Conservation (phyloP, 768 basidiomycete genomes). For the Imleria badia region DNA sequence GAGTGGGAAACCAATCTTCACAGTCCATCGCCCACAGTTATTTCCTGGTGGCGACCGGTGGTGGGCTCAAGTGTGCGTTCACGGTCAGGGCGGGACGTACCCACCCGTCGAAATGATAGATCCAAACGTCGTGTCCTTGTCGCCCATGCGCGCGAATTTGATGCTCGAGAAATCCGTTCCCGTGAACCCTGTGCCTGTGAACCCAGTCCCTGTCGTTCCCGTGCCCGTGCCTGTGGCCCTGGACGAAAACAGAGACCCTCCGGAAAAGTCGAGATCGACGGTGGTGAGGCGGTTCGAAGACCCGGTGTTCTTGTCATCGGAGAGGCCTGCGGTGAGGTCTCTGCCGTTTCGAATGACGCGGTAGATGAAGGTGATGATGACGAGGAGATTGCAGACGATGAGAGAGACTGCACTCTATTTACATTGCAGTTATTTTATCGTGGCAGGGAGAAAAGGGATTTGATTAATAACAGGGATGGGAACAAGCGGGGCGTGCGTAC, state of each 20-base stretch:
- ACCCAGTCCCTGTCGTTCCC: background rate
- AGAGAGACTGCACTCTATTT: conserved; percentile 37
- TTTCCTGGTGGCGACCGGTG: background rate
- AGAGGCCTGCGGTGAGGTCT: conserved; percentile 9
- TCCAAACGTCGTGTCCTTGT: conserved; percentile 3
- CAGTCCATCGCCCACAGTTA: background rate
- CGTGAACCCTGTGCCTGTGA: background rate
- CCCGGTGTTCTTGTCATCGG: background rate
- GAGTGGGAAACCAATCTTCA: background rate
- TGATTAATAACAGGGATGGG: too few species aligned
- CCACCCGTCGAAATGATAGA: background rate
- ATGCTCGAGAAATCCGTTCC: conserved; percentile 9
- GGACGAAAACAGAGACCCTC: background rate
- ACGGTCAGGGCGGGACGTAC: background rate
- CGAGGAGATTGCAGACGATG: conserved; percentile 43
- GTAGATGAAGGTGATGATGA: conserved; percentile 37
- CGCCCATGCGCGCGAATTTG: background rate
- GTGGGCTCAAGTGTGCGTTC: background rate
- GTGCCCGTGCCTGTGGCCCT: background rate
- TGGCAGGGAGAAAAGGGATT: background rate
- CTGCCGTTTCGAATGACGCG: conserved; percentile 11
- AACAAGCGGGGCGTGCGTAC: conserved; percentile 20
- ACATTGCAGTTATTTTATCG: background rate
- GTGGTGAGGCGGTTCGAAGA: conserved; percentile 24
- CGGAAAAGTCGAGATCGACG: conserved; percentile 21